A percentile compares a stretch with the other conserved stretches of the same genome.
Evolutionary conservation across 1,284 basidiomycete species (phyloP).

Genomic region (Leccinum pallidistipes): DNA sequence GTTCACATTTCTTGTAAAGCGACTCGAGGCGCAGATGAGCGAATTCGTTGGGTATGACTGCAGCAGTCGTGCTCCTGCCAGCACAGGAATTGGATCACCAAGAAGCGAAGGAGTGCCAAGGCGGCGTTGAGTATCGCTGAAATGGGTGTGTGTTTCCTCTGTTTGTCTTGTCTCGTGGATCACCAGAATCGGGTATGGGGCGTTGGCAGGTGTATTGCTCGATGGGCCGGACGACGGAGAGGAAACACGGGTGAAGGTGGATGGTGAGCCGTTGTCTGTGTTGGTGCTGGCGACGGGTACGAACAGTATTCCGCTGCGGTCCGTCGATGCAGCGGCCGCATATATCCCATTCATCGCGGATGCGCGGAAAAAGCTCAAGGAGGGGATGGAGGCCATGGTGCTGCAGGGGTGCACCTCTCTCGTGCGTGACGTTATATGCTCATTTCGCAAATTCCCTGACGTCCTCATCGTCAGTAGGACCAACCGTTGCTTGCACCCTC

Average conservation of each 20-base stretch:
- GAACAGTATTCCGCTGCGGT: slow-evolving; percentile 56
- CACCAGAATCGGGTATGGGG: background rate
- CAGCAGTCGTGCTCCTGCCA: background rate
- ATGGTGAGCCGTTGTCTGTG: slow-evolving; percentile 7
- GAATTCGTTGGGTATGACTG: slow-evolving; percentile 47
- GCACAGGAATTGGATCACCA: slow-evolving; percentile 43
- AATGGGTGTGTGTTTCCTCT: slow-evolving; percentile 55
- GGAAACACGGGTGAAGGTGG: background rate
- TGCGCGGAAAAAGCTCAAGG: slow-evolving; percentile 66
- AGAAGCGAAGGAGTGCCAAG: slow-evolving; percentile 84
- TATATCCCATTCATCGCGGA: slow-evolving; percentile 74
- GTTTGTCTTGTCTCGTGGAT: background rate
- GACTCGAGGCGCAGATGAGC: slow-evolving; percentile 79
- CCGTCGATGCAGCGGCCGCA: slow-evolving; percentile 67
- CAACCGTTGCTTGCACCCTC: slow-evolving; percentile 88
- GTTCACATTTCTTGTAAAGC: slow-evolving; percentile 77
- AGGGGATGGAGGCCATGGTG: slow-evolving; percentile 89
- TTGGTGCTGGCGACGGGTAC: slow-evolving; percentile 2
- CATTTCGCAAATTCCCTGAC: background rate
- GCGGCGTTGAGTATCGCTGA: slow-evolving; percentile 91
- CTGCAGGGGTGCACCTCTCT: slow-evolving; percentile 71
- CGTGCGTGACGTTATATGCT: slow-evolving; percentile 43
- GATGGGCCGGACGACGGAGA: slow-evolving; percentile 24
- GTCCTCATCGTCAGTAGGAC: slow-evolving; percentile 53
- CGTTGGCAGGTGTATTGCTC: slow-evolving; percentile 25